Evolutionary conservation across 257 asterid species (phyloP).

Genomic region (Solanum medicagineum): DNA sequence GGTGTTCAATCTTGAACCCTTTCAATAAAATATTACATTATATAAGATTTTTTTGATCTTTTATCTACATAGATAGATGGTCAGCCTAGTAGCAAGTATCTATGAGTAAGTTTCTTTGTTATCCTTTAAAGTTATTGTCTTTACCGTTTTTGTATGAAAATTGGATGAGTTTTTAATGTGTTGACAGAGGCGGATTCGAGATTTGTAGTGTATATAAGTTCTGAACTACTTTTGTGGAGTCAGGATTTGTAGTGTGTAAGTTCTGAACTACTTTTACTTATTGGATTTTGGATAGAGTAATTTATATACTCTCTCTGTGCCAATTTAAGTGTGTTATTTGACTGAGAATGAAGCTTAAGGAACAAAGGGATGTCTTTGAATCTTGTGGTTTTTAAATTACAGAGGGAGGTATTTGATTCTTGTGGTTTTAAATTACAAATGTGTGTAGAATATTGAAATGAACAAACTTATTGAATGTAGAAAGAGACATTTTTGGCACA

Average conservation of each 20-base stretch:
- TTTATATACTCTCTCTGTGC: background rate
- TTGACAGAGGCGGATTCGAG: background rate
- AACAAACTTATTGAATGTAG: background rate
- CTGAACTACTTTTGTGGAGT: background rate
- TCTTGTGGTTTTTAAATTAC: background rate
- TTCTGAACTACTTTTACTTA: background rate
- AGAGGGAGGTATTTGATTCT: background rate
- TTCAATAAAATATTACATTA: too few species aligned
- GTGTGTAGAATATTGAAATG: background rate
- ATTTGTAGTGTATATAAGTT: background rate
- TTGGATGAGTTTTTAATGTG: background rate
- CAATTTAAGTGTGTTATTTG: background rate
- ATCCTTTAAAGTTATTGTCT: background rate
- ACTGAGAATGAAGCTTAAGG: background rate
- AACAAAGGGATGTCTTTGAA: background rate
- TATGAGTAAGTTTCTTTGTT: background rate
- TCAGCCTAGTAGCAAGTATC: background rate
- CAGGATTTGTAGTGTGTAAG: background rate
- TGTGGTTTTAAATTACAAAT: background rate
- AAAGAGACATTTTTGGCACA: too few species aligned
- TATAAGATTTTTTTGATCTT: too few species aligned
- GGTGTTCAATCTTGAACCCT: background rate
- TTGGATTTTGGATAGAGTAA: background rate
- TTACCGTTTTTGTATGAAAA: background rate
- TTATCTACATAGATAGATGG: background rate